Conservation (phyloP, 495 filamentous ascomycete species). For the Thozetella sp. region DNA sequence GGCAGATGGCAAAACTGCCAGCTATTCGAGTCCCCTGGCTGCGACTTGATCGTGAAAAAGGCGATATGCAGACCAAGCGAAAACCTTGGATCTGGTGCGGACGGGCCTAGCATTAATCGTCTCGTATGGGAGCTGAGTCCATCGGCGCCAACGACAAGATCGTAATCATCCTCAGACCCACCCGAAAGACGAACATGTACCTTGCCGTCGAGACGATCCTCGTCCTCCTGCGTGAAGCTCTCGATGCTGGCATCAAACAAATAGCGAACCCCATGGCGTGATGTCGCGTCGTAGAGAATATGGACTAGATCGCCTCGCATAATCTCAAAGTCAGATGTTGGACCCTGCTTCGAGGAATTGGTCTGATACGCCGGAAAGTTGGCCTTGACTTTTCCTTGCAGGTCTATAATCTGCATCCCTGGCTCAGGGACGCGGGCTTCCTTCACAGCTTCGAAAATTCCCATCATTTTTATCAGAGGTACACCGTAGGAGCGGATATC, state of each 20-base stretch:
- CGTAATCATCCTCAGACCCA: conserved; percentile 32
- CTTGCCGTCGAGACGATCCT: conserved; percentile 4
- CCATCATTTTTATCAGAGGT: too few relatives aligned
- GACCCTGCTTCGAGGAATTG: too few relatives aligned
- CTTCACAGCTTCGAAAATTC: too few relatives aligned
- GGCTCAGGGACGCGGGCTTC: too few relatives aligned
- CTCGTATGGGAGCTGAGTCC: conserved; percentile 45
- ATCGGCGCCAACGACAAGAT: conserved; percentile 53
- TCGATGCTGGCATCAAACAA: conserved; percentile 38
- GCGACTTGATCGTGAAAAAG: neutral
- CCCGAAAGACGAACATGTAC: conserved; percentile 40
- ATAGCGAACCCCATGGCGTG: conserved; percentile 38
- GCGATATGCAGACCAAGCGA: conserved; percentile 17
- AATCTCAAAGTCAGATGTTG: conserved; percentile 57
- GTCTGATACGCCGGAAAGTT: too few relatives aligned
- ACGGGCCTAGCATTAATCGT: conserved; percentile 33
- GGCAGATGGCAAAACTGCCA: neutral
- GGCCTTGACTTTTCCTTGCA: too few relatives aligned
- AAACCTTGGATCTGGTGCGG: conserved; percentile 21
- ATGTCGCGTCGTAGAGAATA: conserved; percentile 44
- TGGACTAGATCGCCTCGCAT: conserved; percentile 48
- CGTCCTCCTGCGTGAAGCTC: conserved; percentile 21
- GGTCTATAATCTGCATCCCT: too few relatives aligned
- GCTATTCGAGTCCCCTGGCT: neutral
- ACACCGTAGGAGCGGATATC: too few relatives aligned